Percentiles rank a stretch among this genome's conserved stretches.
Conservation (phyloP, 352 stramenopile species). For the Phytophthora boehmeriae region DNA sequence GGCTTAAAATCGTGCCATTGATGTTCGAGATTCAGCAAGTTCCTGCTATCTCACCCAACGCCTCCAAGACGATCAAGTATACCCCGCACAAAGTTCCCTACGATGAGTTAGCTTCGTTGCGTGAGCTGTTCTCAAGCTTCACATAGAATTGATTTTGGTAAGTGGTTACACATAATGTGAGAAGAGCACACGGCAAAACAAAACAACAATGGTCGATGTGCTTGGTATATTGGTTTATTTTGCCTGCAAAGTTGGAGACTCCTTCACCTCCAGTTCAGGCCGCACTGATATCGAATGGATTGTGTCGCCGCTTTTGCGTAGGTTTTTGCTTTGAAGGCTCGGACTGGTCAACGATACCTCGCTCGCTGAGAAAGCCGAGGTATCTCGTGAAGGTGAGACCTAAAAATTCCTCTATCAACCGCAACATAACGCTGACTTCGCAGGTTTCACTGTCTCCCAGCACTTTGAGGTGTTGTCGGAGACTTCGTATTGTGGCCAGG, state of each 20-base stretch:
- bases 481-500: conserved; percentile 57
- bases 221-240: conserved; percentile 25
- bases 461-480: conserved; percentile 67
- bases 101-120: conserved; percentile 51
- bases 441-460: conserved; percentile 49
- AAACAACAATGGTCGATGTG: conserved; percentile 5
- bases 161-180: background rate
- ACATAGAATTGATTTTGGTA: conserved; percentile 19
- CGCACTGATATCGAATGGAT: conserved; percentile 16
- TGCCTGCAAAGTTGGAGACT: background rate
- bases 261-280: conserved; percentile 9
- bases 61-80: conserved; percentile 37
- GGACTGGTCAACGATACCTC: conserved; percentile 49
- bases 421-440: conserved; percentile 59
- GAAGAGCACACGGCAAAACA: conserved; percentile 1
- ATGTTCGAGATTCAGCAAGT: conserved; percentile 46
- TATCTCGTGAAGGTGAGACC: conserved; percentile 73
- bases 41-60: conserved; percentile 19
- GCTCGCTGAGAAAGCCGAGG: conserved; percentile 66
- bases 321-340: conserved; percentile 18
- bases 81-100: conserved; percentile 55
- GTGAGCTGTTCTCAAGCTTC: conserved; percentile 41
- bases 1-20: conserved; percentile 56
- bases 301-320: conserved; percentile 13
- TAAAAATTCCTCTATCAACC: conserved; percentile 74